Evolutionary conservation across 768 basidiomycete genomes (phyloP).

Genomic region (Mrakia blollopis): DNA sequence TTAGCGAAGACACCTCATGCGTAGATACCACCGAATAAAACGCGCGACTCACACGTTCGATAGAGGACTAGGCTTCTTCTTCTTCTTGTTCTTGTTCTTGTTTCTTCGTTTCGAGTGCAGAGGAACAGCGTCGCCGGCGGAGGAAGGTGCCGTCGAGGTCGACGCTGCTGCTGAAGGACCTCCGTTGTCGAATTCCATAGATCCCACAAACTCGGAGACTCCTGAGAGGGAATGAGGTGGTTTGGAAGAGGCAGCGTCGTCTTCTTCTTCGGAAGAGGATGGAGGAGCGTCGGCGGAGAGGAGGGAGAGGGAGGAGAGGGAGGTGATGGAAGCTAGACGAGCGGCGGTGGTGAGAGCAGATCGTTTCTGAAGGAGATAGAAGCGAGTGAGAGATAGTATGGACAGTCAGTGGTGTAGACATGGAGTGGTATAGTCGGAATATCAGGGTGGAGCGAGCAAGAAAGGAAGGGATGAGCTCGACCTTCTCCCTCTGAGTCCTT

Average conservation of each 20-base stretch:
- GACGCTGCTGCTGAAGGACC: neutral
- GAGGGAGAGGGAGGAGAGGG: constrained; percentile 13
- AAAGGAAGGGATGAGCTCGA: too few species aligned
- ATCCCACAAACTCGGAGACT: neutral
- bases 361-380: neutral
- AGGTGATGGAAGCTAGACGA: constrained; percentile 4
- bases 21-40: neutral
- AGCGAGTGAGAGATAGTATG: neutral
- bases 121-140: neutral
- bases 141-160: neutral
- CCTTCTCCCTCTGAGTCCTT: too few species aligned
- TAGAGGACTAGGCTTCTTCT: neutral
- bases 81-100: neutral
- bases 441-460: neutral
- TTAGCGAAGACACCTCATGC: neutral
- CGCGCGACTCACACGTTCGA: neutral
- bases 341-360: neutral
- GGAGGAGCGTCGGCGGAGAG: neutral
- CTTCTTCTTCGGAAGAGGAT: neutral
- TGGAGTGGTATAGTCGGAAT: neutral
- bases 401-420: neutral
- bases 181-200: neutral
- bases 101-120: neutral
- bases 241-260: neutral
- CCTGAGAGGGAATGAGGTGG: neutral